Percentiles rank a stretch among this genome's conserved stretches.
Evolutionary conservation across 2,329 filamentous ascomycete genomes (phyloP).

Genomic region (Mariannaea elegans): DNA sequence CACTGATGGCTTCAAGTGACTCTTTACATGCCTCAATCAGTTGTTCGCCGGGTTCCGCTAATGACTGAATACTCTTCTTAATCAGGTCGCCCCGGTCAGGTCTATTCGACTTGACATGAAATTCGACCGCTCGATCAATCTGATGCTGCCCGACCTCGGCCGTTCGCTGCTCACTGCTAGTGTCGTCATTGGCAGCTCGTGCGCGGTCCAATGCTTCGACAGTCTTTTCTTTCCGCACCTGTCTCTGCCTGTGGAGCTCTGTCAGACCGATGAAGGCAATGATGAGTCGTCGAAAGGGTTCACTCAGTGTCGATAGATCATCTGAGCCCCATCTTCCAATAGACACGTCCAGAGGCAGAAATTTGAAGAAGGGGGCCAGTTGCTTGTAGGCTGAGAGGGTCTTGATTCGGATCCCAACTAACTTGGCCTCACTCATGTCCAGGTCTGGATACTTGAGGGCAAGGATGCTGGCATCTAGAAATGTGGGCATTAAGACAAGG

Average conservation of each 20-base stretch:
- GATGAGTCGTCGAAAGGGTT: conserved; percentile 3
- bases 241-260: conserved; percentile 13
- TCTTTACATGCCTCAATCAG: conserved; percentile 11
- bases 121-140: conserved; percentile 12
- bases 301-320: background rate
- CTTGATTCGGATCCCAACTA: background rate
- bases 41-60: conserved; percentile 2
- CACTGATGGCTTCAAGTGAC: conserved; percentile 6
- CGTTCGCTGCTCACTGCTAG: background rate
- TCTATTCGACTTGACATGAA: conserved; percentile 1
- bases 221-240: conserved; percentile 1
- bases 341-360: conserved; percentile 19
- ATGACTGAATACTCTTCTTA: conserved; percentile 7
- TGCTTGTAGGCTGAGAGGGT: conserved; percentile 8
- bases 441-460: conserved; percentile 10
- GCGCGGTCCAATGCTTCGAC: background rate
- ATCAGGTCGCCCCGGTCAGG: background rate
- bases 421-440: conserved; percentile 1
- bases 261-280: conserved; percentile 13
- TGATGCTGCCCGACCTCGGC: conserved; percentile 14
- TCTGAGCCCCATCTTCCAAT: conserved; percentile 11
- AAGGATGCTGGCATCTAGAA: conserved; percentile 9
- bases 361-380: conserved; percentile 5
- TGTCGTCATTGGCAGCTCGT: conserved; percentile 2
- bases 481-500: conserved; percentile 2